These are phyloP conservation scores for Lolium perenne DNA, from an alignment of 176 grass and related monocot genomes.

Conservation along the genomic window DNA sequence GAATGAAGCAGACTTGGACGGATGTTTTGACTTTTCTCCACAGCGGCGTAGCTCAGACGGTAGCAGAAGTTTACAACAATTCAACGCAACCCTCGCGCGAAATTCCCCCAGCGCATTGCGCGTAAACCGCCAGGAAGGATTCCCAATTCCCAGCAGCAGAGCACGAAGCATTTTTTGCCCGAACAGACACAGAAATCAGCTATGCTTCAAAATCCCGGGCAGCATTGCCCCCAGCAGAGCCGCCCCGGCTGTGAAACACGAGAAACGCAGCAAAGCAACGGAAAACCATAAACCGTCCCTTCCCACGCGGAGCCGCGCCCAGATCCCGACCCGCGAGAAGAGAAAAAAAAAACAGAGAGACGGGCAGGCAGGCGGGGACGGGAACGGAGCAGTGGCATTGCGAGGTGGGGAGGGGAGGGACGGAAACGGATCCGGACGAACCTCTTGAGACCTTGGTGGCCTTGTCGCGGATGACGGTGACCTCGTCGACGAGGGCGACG, in stretches of 20 bases:
- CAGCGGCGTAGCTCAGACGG: neutral
- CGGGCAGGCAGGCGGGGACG: too few relatives aligned
- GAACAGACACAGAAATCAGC: neutral
- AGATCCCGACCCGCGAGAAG: constrained; percentile 41
- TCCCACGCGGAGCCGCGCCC: neutral
- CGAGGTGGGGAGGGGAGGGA: neutral
- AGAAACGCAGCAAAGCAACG: neutral
- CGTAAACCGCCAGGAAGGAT: neutral
- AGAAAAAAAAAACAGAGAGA: neutral
- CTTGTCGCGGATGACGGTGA: constrained; percentile 95
- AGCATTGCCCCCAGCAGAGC: too few relatives aligned
- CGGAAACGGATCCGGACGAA: constrained; percentile 46
- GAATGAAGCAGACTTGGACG: neutral
- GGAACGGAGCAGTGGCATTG: too few relatives aligned
- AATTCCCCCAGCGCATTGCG: constrained; percentile 32
- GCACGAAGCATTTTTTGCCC: neutral
- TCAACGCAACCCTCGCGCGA: neutral
- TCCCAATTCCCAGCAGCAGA: constrained; percentile 18
- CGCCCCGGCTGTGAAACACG: neutral
- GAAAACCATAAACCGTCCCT: too few relatives aligned
- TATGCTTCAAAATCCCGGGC: neutral
- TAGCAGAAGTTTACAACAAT: neutral
- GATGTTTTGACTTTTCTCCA: constrained; percentile 16
- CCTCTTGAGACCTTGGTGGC: constrained; percentile 82
- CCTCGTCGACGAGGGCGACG: constrained; percentile 85